Evolutionary conservation across 164 flowering plant species (phyloP), one percentile per base, ranked within the genome.

Genomic region (Stephania yunnanensis): DNA sequence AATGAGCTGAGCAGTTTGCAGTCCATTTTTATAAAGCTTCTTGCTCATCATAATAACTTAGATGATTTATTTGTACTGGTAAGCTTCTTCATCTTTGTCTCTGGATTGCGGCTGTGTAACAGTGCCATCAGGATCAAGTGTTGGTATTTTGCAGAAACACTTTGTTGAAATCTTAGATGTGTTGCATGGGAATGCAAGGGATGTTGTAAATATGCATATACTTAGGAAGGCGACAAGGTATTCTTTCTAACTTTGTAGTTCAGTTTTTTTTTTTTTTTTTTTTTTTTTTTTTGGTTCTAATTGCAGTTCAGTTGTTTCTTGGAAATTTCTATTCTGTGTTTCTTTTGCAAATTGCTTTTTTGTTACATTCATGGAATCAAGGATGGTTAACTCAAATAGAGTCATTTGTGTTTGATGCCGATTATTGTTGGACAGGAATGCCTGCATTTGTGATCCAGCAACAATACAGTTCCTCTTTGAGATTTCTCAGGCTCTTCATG

Each of bases 171-270:
- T 95, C 77, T 81, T 93, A 77, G 94, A 89, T 83, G 75, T 79
- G 73, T 83, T 89, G 87, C 82, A 79, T 82, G 97, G 97, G 82
- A 89, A 81, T 72, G 52, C 94, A 53, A 81, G 88, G 68, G 85
- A 74, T 74, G 76, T 79, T 55, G 85, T 93, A 76, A 80, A 80
- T 81, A 82, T 86, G 87, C 86, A 85, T 71, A 87, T 95, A 70
- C 95, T 95, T 77, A 74, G 74, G 48, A 87, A 83, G 79, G 95
- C 87, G 36, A 85, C 87, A 70, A 90, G 95, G 98, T 90, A 79
- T 30, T 50, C 29, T 76, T 71, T 42, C 71, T 58, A 46, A 30
- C 22, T 25, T 25, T 25, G 25, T 25, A 25, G 25, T 25, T 25
- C 25, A 25, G 25, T 25, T 25, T 25, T 25, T 44, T 45, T n/a